Evolutionary conservation across 805 yeast species (phyloP).

Genomic region (Candida nemodendra): DNA sequence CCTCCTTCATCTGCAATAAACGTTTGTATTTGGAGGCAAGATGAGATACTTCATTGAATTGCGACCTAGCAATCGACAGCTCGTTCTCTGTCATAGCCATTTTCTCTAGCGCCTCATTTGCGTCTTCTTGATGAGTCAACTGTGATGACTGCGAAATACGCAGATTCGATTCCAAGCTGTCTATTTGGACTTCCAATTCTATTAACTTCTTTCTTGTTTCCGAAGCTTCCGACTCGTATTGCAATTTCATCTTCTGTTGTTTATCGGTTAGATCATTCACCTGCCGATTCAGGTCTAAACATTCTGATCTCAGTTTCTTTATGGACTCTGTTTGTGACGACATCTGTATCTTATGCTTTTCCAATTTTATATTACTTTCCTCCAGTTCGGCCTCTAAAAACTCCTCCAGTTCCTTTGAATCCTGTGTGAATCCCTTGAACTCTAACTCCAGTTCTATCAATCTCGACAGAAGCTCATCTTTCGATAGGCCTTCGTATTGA

Average conservation of each 20-base stretch:
- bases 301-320: conserved; percentile 4
- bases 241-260: neutral
- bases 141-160: conserved; percentile 16
- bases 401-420: conserved; percentile 26
- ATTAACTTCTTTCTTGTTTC: conserved; percentile 16
- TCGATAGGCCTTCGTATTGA: conserved; percentile 7
- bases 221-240: conserved; percentile 7
- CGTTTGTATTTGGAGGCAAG: neutral
- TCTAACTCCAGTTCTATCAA: conserved; percentile 23
- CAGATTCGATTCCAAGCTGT: conserved; percentile 21
- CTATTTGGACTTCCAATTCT: conserved; percentile 26
- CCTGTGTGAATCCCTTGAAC: conserved; percentile 18
- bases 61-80: conserved; percentile 4
- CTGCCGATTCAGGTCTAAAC: conserved; percentile 8
- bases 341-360: conserved; percentile 1
- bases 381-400: conserved; percentile 25
- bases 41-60: conserved; percentile 2
- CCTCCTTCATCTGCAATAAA: conserved; percentile 4
- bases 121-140: conserved; percentile 10
- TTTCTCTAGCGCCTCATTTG: conserved; percentile 22
- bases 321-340: conserved; percentile 1
- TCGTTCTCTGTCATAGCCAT: conserved; percentile 28
- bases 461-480: conserved; percentile 14
- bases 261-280: conserved; percentile 7
- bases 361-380: conserved; percentile 4